These are phyloP conservation scores for Cercophora newfieldiana DNA, from an alignment of 495 filamentous ascomycete species.

Conservation along the genomic window DNA sequence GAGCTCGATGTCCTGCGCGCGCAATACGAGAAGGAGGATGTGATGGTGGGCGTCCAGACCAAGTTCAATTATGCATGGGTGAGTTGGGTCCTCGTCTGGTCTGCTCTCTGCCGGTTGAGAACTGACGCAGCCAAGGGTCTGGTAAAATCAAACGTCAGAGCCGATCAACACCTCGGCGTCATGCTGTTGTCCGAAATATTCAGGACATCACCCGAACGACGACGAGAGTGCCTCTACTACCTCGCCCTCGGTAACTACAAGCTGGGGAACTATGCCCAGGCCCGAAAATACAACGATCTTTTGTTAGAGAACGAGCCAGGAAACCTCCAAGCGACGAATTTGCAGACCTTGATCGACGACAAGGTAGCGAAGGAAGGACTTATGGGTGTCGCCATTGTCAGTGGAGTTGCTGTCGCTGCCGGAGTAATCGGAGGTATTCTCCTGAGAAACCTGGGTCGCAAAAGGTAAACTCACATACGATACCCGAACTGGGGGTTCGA, in stretches of 20 bases:
- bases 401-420: conserved; percentile 87
- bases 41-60: conserved; percentile 94
- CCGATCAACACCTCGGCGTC: conserved; percentile 93
- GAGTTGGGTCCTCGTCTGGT: conserved; percentile 27
- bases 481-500: background rate
- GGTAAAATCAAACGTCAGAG: conserved; percentile 82
- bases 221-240: conserved; percentile 97
- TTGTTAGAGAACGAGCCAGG: conserved; percentile 84
- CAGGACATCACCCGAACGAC: conserved; percentile 82
- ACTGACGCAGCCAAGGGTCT: conserved; percentile 61
- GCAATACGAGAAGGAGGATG: conserved; percentile 95
- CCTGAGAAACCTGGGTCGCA: conserved; percentile 56
- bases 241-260: conserved; percentile 96
- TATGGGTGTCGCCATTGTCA: conserved; percentile 94
- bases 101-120: conserved; percentile 5
- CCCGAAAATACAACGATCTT: conserved; percentile 88
- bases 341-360: conserved; percentile 86
- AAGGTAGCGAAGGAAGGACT: conserved; percentile 93
- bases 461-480: conserved; percentile 27
- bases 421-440: conserved; percentile 89
- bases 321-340: conserved; percentile 84
- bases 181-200: conserved; percentile 96
- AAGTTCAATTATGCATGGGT: conserved; percentile 99
- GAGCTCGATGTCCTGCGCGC: conserved; percentile 88
- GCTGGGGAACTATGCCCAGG: conserved; percentile 94